phyloP scores from a whole-genome alignment of 352 stramenopile genomes.

The Blastocystis hominis region DNA sequence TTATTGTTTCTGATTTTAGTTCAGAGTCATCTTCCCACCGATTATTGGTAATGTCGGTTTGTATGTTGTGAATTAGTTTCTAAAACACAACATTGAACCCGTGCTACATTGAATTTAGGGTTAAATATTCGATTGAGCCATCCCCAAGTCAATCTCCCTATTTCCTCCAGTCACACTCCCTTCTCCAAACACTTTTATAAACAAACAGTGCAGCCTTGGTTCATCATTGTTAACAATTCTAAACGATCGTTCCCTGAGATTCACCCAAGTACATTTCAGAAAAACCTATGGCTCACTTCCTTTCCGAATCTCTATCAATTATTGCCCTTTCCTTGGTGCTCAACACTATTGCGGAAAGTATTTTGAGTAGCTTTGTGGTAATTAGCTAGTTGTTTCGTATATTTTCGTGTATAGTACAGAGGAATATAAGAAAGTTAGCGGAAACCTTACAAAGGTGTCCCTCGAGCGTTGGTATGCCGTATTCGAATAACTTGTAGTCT shows the following conservation, averaged over 20 bases:
- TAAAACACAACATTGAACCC: too few species aligned
- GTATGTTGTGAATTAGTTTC: too few species aligned
- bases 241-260: background rate
- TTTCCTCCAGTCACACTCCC: background rate
- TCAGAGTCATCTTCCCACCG: too few species aligned
- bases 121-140: background rate
- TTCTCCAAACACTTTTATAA: background rate
- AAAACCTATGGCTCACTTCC: slow-evolving; percentile 31
- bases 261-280: background rate
- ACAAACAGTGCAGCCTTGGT: background rate
- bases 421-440: background rate
- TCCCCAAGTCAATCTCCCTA: background rate
- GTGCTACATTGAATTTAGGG: background rate
- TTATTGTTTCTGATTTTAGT: too few species aligned
- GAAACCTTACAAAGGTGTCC: background rate
- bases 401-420: slow-evolving; percentile 42
- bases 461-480: background rate
- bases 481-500: background rate
- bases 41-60: too few species aligned
- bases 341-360: slow-evolving; percentile 26
- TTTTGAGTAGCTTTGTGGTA: background rate
- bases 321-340: slow-evolving; percentile 13
- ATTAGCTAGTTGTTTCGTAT: slow-evolving; percentile 19
- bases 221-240: background rate
- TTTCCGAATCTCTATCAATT: slow-evolving; percentile 14